Percentiles rank a stretch among this genome's conserved stretches.
Evolutionary conservation across 1,139 yeast species (phyloP).

Genomic region (Yamadazyma trypodendri): DNA sequence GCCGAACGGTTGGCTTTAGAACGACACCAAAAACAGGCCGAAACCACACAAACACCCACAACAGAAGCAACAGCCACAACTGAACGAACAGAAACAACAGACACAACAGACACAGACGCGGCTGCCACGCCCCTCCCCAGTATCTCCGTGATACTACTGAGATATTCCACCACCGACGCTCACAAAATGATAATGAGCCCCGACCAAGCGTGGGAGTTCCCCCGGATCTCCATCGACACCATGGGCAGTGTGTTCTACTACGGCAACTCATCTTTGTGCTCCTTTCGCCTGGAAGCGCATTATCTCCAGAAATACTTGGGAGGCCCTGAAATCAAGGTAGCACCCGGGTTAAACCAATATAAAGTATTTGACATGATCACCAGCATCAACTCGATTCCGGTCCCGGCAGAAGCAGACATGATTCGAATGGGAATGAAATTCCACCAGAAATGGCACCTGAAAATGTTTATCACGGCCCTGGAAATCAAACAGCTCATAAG

Average conservation of each 20-base stretch:
- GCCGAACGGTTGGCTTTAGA: constrained; percentile 23
- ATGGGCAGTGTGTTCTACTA: neutral
- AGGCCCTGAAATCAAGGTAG: neutral
- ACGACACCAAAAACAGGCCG: neutral
- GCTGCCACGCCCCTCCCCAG: neutral
- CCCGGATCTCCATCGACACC: neutral
- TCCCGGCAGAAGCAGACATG: constrained; percentile 1
- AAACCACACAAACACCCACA: neutral
- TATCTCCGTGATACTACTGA: neutral
- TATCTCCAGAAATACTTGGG: constrained; percentile 2
- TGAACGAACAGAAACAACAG: neutral
- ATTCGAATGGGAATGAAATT: neutral
- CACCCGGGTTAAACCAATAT: neutral
- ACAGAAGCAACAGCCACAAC: neutral
- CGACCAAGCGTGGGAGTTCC: neutral
- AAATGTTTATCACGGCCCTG: neutral
- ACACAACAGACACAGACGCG: neutral
- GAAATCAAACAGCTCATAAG: neutral
- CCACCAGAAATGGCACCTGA: neutral
- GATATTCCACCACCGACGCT: neutral
- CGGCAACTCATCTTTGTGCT: neutral
- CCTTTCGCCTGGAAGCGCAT: neutral
- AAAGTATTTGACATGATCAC: neutral
- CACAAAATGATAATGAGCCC: neutral
- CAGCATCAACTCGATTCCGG: neutral